Evolutionary conservation across 2,329 filamentous ascomycete species (phyloP).

Genomic region (Didymella glomerata): DNA sequence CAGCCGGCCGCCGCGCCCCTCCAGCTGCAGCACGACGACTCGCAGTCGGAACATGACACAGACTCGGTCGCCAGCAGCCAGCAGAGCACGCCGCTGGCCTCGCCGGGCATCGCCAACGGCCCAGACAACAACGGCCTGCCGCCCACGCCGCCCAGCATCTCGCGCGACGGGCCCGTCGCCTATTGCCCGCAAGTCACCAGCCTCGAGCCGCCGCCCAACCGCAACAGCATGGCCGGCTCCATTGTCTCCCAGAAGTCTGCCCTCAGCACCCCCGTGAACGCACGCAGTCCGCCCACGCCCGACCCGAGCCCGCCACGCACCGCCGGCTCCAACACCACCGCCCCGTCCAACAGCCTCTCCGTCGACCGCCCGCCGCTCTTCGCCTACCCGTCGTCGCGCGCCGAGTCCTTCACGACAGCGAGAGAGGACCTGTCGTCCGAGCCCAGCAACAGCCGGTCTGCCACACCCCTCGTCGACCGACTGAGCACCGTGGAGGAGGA

Average conservation of each 20-base stretch:
- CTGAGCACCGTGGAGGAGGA: constrained; percentile 45
- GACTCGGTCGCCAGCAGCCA: constrained; percentile 33
- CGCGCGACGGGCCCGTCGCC: constrained; percentile 45
- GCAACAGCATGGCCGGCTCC: constrained; percentile 52
- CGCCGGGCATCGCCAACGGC: constrained; percentile 35
- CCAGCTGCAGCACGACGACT: constrained; percentile 21
- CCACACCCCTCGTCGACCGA: constrained; percentile 38
- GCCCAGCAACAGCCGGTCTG: constrained; percentile 39
- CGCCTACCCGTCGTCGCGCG: constrained; percentile 53
- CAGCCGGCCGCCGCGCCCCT: constrained; percentile 37
- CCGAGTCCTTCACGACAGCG: constrained; percentile 59
- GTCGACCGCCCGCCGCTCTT: constrained; percentile 40
- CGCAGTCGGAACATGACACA: constrained; percentile 40
- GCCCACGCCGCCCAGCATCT: constrained; percentile 56
- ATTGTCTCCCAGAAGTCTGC: constrained; percentile 52
- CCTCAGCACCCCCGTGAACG: constrained; percentile 52
- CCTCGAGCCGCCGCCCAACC: constrained; percentile 45
- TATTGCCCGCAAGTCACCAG: constrained; percentile 23
- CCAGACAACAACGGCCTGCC: constrained; percentile 53
- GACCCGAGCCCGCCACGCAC: constrained; percentile 50
- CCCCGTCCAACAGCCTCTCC: constrained; percentile 2
- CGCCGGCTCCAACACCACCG: constrained; percentile 17
- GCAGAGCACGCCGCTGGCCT: constrained; percentile 41
- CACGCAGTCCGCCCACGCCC: constrained; percentile 52
- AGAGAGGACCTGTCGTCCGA: constrained; percentile 53